Evolutionary conservation across 2,329 filamentous ascomycete genomes (phyloP).

Genomic region (Hymenoscyphus occultus): DNA sequence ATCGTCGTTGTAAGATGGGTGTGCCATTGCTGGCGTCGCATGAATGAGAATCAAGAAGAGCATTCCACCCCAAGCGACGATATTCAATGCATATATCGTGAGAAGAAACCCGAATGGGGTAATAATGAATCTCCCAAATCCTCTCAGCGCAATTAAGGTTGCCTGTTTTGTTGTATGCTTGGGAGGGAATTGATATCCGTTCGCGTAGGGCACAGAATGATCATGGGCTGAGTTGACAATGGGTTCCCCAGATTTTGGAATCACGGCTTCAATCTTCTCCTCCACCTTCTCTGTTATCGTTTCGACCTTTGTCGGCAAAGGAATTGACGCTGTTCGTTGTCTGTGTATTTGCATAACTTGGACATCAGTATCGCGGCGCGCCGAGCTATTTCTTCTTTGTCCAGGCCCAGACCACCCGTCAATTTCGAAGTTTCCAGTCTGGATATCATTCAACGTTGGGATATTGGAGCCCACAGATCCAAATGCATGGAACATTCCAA

Average conservation of each 20-base stretch:
- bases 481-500: slow-evolving; percentile 28
- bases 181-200: slow-evolving; percentile 28
- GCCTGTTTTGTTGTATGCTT: slow-evolving; percentile 57
- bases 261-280: slow-evolving; percentile 10
- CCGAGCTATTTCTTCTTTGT: slow-evolving; percentile 25
- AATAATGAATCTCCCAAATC: slow-evolving; percentile 67
- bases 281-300: slow-evolving; percentile 16
- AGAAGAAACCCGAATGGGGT: slow-evolving; percentile 74
- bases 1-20: slow-evolving; percentile 46
- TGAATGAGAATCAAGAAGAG: slow-evolving; percentile 78
- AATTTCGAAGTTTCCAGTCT: slow-evolving; percentile 23
- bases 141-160: slow-evolving; percentile 51
- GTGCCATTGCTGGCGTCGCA: slow-evolving; percentile 69
- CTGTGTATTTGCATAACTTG: slow-evolving; percentile 16
- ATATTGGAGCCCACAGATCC: slow-evolving; percentile 24
- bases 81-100: slow-evolving; percentile 74
- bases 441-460: slow-evolving; percentile 25
- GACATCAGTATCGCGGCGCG: slow-evolving; percentile 20
- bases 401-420: slow-evolving; percentile 26
- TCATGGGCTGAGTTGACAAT: slow-evolving; percentile 20
- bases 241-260: slow-evolving; percentile 12
- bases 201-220: slow-evolving; percentile 23
- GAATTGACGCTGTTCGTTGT: slow-evolving; percentile 17
- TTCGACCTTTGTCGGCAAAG: slow-evolving; percentile 3
- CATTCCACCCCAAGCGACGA: slow-evolving; percentile 87